phyloP scores from a whole-genome alignment of 768 basidiomycete genomes.

The Cystofilobasidium ferigula region DNA sequence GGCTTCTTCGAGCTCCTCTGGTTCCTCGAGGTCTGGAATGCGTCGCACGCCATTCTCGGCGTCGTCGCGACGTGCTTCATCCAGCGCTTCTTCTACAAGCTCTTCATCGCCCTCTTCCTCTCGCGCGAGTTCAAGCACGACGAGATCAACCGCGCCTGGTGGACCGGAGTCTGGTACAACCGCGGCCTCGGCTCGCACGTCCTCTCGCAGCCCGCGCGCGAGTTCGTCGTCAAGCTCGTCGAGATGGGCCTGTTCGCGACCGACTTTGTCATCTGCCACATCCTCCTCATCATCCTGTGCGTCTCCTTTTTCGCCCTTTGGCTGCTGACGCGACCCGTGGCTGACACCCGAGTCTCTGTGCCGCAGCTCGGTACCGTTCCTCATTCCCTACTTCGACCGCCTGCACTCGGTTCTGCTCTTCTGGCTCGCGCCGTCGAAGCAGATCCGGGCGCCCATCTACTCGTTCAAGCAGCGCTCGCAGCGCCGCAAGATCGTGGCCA shows the following conservation, averaged over 20 bases:
- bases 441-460: slow-evolving; percentile 84
- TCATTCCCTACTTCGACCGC: slow-evolving; percentile 84
- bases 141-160: slow-evolving; percentile 97
- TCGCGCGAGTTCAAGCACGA: slow-evolving; percentile 95
- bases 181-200: slow-evolving; percentile 79
- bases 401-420: slow-evolving; percentile 84
- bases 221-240: slow-evolving; percentile 95
- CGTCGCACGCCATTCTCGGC: slow-evolving; percentile 84
- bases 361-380: slow-evolving; percentile 45
- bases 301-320: slow-evolving; percentile 39
- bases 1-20: slow-evolving; percentile 96
- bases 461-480: slow-evolving; percentile 79
- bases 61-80: slow-evolving; percentile 76
- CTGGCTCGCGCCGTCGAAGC: slow-evolving; percentile 90
- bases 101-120: slow-evolving; percentile 83
- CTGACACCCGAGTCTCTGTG: no score
- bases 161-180: slow-evolving; percentile 91
- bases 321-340: neutral
- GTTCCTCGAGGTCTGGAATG: slow-evolving; percentile 88
- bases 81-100: slow-evolving; percentile 85
- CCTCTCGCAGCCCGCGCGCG: slow-evolving; percentile 95
- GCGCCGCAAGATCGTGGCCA: slow-evolving; percentile 69
- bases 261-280: slow-evolving; percentile 43
- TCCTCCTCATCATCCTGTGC: slow-evolving; percentile 81
- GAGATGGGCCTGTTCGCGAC: slow-evolving; percentile 92